Conservation (phyloP, 2,329 filamentous ascomycete genomes). For the Clonostachys chloroleuca region DNA sequence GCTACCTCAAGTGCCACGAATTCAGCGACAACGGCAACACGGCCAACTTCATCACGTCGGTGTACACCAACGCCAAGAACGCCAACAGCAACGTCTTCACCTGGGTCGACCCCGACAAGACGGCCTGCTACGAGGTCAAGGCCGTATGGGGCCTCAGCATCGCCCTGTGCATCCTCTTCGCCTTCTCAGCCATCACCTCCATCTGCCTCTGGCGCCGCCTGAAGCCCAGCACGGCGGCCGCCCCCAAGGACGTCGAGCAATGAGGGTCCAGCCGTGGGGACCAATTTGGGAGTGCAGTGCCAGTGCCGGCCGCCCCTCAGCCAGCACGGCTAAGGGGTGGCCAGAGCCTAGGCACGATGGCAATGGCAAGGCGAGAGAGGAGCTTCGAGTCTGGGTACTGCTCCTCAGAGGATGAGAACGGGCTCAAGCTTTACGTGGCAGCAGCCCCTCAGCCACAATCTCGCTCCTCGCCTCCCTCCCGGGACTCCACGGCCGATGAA, state of each 20-base stretch:
- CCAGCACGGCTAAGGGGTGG: conserved; percentile 10
- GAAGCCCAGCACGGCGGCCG: conserved; percentile 28
- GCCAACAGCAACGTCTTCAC: conserved; percentile 24
- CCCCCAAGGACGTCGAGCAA: conserved; percentile 40
- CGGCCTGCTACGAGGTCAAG: conserved; percentile 80
- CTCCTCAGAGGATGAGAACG: conserved; percentile 7
- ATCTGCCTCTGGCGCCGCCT: conserved; percentile 59
- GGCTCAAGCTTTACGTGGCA: conserved; percentile 14
- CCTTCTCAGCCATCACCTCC: conserved; percentile 55
- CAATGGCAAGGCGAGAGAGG: conserved; percentile 14
- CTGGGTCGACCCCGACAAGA: conserved; percentile 46
- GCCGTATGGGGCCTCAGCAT: conserved; percentile 84
- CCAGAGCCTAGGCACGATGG: conserved; percentile 30
- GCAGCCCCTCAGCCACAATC: conserved; percentile 1
- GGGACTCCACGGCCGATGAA: conserved; percentile 26
- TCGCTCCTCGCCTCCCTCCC: conserved; percentile 19
- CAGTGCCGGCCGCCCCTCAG: conserved; percentile 5
- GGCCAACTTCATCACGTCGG: conserved; percentile 37
- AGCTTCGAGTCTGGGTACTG: not conserved
- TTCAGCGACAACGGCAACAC: conserved; percentile 36
- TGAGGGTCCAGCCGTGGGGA: conserved; percentile 42
- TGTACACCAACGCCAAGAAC: conserved; percentile 32
- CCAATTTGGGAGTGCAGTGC: conserved; percentile 12
- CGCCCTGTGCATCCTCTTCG: conserved; percentile 68
- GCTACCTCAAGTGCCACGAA: conserved; percentile 66